Evolutionary conservation across 2,329 filamentous ascomycete species (phyloP), one percentile per base, ranked within the genome.

Genomic region (Colletotrichum sp.): DNA sequence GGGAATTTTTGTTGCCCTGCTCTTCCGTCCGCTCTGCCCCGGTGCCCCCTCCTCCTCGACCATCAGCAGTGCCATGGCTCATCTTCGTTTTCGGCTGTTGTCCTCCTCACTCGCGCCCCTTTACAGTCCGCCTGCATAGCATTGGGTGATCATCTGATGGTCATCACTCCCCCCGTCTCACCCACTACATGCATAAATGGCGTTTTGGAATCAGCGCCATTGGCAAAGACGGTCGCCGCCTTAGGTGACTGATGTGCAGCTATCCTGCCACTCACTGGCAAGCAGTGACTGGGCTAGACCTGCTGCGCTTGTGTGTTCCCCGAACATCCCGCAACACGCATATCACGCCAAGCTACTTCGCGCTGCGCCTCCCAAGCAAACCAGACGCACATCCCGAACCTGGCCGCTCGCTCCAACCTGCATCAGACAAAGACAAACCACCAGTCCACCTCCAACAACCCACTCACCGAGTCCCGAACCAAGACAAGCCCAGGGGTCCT

Each of bases 141-240:
- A 59, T 28, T 63, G 57, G 55, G 28, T 60, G 74, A 68, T 76
- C 74, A 76, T 76, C 74, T 76, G 74, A 76, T 60, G 70, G 71
- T 22, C 73, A 68, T 52, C 60, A 62, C 34, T 52, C 44, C n/a
- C n/a, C 26, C 69, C 59, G 44, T 60, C 71, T 36, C 72, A 67
- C 64, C 57, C 74, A 48, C 68, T 68, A 69, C 32, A 28, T 76
- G 70, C 74, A 76, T 76, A 44, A 32, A 60, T 52, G 63, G 63
- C 26, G 55, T 68, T 52, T 68, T 44, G 68, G 57, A 26, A 70
- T 24, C 28, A 24, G 28, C 26, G 36, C 24, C 34, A 70, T 70
- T 70, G 57, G 57, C 34, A 34, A 63, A 39, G 34, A 44, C n/a
- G 66, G 52, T 26, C 32, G 48, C 52, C 62, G 34, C 34, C 30